Evolutionary conservation across 2,329 filamentous ascomycete genomes (phyloP).

Genomic region (Trichoderma koningiopsis): DNA sequence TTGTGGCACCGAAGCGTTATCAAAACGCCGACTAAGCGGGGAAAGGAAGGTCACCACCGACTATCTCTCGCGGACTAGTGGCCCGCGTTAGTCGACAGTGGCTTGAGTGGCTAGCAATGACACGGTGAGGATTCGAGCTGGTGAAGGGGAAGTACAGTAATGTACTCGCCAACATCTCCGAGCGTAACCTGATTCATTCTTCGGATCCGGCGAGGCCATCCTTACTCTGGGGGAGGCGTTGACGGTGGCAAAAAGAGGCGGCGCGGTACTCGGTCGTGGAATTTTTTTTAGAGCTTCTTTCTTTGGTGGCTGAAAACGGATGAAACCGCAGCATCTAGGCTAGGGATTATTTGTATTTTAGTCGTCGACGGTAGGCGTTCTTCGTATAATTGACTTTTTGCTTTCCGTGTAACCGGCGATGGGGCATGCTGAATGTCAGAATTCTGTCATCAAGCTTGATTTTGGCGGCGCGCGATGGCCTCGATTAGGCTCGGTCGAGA

Average conservation of each 20-base stretch:
- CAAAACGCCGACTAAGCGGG: conserved; percentile 14
- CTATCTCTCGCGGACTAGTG: background rate
- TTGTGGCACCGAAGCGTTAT: background rate
- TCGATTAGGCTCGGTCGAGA: too few relatives aligned
- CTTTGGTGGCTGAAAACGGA: background rate
- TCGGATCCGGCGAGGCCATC: background rate
- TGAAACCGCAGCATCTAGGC: background rate
- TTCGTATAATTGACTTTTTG: background rate
- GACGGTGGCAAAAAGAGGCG: background rate
- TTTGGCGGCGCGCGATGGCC: background rate
- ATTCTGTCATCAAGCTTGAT: conserved; percentile 20
- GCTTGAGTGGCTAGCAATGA: background rate
- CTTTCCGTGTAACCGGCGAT: background rate
- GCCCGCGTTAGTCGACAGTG: background rate
- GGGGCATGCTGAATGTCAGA: background rate
- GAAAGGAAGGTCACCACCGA: conserved; percentile 4
- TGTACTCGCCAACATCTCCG: background rate
- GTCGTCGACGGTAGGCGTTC: background rate
- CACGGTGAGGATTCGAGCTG: background rate
- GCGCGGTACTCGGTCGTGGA: background rate
- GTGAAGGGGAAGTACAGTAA: background rate
- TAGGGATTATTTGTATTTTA: background rate
- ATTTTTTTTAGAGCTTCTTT: background rate
- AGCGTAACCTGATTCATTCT: background rate
- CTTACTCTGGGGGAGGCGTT: background rate